Base-by-base conservation (phyloP, 371 early-diverging fungal species). In the Syncephalis plumigaleata region DNA sequence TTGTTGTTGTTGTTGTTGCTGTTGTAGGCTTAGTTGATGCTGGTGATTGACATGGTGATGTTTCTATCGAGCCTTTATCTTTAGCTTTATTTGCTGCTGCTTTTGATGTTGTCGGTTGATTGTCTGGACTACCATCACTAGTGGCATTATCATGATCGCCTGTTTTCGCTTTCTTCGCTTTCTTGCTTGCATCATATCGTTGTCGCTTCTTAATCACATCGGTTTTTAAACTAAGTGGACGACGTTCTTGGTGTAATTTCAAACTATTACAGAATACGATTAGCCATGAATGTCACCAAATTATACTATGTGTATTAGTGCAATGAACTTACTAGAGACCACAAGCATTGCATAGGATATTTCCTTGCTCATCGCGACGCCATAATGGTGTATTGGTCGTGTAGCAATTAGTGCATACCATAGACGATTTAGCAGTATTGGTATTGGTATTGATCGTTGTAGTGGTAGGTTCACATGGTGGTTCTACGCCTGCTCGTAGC, bases 281-380 rank as follows among this genome's bases (percentile, higher is more conserved):
- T 21, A 40, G 4, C 21, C 4, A 15, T 40, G 8, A 5, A 4
- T 8, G 40, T 16, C 4, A 8, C 16, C 4, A 21, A 7, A 21
- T 21, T 4, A 40, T 21, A 13, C 18, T 42, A 36, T 11, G 17
- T 40, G 40, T 21, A 40, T 40, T 40, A 40, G n/a, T 21, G 42
- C 36, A 40, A 40, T 24, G 40, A 37, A 42, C 49, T 44, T 70
- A 82, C 64, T 93, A 97, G 47, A 98, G 62, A 11, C 96, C 95
- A 57, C 97, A 97, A 1, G 96, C 95, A 59, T 95, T 97, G 68
- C 98, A 97, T 22, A 94, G 61, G 37, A 76, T 68, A 11, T 75
- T 69, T 13, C 87, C 89, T 24, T 74, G 65, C 31, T 71, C 71
- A 55, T 85, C 84, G 38, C 93, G 70, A 31, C 98, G 71, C 98